phyloP scores from a whole-genome alignment of 768 basidiomycete genomes.

The Grammothele lineata region DNA sequence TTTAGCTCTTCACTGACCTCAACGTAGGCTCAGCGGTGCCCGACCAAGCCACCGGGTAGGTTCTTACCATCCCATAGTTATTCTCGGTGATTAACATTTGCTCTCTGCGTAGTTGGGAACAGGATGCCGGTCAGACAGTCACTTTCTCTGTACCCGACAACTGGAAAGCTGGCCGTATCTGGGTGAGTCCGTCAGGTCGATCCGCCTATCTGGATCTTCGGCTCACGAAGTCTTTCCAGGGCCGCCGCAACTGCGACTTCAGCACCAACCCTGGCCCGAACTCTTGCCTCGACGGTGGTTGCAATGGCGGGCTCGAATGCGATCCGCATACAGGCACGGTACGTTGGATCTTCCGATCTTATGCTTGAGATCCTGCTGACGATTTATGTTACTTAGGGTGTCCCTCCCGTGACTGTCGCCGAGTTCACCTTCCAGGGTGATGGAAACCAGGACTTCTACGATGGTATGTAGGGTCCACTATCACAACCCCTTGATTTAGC shows the following conservation, averaged over 20 bases:
- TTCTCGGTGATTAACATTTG: not conserved
- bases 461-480: constrained; percentile 17
- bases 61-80: not conserved
- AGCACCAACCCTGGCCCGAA: constrained; percentile 20
- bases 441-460: constrained; percentile 29
- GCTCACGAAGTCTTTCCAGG: no score
- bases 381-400: no score
- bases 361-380: not conserved
- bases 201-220: no score
- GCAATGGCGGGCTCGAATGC: constrained; percentile 38
- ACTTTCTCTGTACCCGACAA: constrained; percentile 35
- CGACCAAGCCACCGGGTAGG: constrained; percentile 28
- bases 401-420: constrained; percentile 33
- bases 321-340: constrained; percentile 34
- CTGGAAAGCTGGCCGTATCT: constrained; percentile 37
- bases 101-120: constrained; percentile 24
- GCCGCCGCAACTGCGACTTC: constrained; percentile 37
- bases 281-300: constrained; percentile 34
- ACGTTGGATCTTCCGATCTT: constrained; percentile 2
- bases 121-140: constrained; percentile 22
- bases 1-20: constrained; percentile 34
- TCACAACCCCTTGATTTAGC: no score
- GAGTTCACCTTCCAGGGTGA: constrained; percentile 30
- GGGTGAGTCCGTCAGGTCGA: no score
- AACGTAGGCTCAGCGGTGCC: constrained; percentile 27